Percentiles rank a stretch among this genome's conserved stretches.
phyloP scores from a whole-genome alignment of 257 asterid genomes.

The Solanum megistacrolobum region DNA sequence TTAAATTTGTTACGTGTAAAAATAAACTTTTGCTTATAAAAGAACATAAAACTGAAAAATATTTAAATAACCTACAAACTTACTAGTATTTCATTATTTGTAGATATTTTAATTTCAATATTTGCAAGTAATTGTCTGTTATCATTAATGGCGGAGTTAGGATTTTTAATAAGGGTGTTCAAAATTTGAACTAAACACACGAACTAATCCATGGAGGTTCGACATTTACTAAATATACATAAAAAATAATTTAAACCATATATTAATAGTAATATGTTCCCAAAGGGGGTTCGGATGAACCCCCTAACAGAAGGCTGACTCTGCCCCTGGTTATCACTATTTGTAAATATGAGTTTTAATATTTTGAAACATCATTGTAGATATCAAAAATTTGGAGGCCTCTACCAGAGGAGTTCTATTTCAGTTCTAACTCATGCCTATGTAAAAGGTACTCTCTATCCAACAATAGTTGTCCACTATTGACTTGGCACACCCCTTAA shows the following conservation, averaged over 20 bases:
- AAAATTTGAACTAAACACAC: no score
- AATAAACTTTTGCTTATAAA: background rate
- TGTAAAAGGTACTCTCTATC: background rate
- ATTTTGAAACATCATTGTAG: background rate
- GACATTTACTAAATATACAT: no score
- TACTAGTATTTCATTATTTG: background rate
- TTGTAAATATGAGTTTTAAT: background rate
- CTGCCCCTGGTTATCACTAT: background rate
- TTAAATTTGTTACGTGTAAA: background rate
- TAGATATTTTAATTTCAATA: background rate
- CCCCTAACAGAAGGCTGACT: no score
- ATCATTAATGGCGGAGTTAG: no score
- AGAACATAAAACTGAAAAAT: background rate
- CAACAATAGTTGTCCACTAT: background rate
- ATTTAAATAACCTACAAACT: background rate
- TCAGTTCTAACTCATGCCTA: background rate
- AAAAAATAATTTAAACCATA: no score
- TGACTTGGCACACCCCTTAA: background rate
- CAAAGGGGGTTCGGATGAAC: no score
- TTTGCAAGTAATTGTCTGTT: background rate
- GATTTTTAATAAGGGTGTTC: no score
- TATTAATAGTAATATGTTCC: no score
- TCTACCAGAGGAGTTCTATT: no score
- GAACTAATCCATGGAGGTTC: no score
- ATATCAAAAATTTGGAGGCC: no score